Evolutionary conservation across 2,329 filamentous ascomycete species (phyloP).

Genomic region (Fusarium phyllophilum): DNA sequence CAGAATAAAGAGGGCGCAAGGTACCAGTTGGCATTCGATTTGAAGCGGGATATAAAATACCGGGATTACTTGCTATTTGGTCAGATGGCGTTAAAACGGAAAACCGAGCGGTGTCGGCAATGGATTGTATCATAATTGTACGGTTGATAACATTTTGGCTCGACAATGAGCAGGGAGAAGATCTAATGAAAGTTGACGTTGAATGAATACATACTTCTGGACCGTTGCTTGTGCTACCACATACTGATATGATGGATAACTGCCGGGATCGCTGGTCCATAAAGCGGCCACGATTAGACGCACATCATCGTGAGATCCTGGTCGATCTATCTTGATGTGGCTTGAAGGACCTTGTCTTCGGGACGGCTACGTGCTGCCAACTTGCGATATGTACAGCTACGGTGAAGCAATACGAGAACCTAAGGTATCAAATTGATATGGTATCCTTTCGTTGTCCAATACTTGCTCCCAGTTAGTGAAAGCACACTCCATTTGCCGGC

Average conservation of each 20-base stretch:
- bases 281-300: not conserved
- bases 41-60: not conserved
- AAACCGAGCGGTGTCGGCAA: conserved; percentile 1
- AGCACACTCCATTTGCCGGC: not conserved
- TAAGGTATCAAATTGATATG: conserved; percentile 10
- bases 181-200: conserved; percentile 14
- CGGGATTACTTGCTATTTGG: not conserved
- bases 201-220: not conserved
- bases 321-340: conserved; percentile 21
- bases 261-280: not conserved
- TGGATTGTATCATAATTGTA: conserved; percentile 25
- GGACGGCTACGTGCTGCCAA: conserved; percentile 31
- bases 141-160: not conserved
- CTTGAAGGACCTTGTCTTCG: conserved; percentile 26
- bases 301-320: not conserved
- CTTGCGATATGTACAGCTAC: conserved; percentile 3
- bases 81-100: conserved; percentile 14
- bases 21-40: conserved; percentile 6
- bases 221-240: not conserved
- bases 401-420: conserved; percentile 19
- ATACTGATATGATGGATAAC: not conserved
- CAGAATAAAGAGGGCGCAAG: conserved; percentile 30
- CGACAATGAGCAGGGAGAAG: not conserved
- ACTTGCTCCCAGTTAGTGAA: not conserved
- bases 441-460: not conserved